Conservation (phyloP, 495 filamentous ascomycete species). For the Aspergillus cavernicola region DNA sequence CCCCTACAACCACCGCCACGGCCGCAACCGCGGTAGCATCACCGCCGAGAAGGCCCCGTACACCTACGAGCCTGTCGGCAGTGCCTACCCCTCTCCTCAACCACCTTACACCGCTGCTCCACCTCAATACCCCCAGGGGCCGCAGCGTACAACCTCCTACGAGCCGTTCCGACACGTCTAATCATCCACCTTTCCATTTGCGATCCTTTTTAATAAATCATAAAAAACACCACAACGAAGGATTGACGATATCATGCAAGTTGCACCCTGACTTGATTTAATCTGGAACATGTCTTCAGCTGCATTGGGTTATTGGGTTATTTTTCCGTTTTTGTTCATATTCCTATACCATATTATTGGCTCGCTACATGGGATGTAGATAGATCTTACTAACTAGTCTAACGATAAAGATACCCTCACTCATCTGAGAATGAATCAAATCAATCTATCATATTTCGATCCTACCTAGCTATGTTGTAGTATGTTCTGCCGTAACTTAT, state of each 20-base stretch:
- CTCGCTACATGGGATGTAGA: slow-evolving; percentile 11
- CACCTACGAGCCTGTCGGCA: slow-evolving; percentile 46
- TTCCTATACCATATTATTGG: background rate
- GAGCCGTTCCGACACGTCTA: slow-evolving; percentile 47
- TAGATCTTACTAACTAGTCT: slow-evolving; percentile 19
- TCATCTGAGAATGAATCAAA: slow-evolving; percentile 11
- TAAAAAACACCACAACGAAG: slow-evolving; percentile 6
- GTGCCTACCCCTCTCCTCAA: slow-evolving; percentile 14
- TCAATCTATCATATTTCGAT: background rate
- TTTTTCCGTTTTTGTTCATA: slow-evolving; percentile 10
- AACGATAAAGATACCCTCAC: slow-evolving; percentile 20
- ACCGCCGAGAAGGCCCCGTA: slow-evolving; percentile 50
- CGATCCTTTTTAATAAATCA: too few species aligned
- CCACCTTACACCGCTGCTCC: slow-evolving; percentile 23
- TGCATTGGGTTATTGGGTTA: slow-evolving; percentile 1
- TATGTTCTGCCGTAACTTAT: background rate
- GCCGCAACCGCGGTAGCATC: slow-evolving; percentile 21
- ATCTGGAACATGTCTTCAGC: slow-evolving; percentile 1
- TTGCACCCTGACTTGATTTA: slow-evolving; percentile 13
- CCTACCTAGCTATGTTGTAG: too few species aligned
- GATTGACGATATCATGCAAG: slow-evolving; percentile 20
- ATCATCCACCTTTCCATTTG: too few species aligned
- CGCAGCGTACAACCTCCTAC: slow-evolving; percentile 32
- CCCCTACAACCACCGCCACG: slow-evolving; percentile 40
- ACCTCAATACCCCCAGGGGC: slow-evolving; percentile 23